These are phyloP conservation scores for Jamesozyma jinghongensis DNA, from an alignment of 805 yeast genomes.

Conservation along the genomic window DNA sequence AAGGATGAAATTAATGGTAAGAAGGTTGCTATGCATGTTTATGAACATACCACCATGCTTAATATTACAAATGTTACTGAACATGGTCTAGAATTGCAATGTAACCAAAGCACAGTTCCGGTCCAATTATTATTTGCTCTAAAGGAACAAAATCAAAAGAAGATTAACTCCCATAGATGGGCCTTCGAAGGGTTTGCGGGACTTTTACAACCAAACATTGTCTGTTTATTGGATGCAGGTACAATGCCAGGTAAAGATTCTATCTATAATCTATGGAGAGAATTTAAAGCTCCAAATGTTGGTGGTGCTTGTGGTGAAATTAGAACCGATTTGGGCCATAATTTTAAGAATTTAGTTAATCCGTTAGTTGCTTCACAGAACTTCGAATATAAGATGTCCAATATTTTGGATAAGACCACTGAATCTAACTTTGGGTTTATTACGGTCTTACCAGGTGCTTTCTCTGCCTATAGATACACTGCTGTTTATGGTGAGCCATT, in stretches of 20 bases:
- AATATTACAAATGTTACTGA: constrained; percentile 64
- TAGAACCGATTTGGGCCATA: constrained; percentile 69
- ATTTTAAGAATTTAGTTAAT: constrained; percentile 48
- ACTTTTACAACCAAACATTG: constrained; percentile 69
- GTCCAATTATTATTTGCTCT: constrained; percentile 83
- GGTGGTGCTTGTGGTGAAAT: constrained; percentile 99
- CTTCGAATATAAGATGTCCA: constrained; percentile 93
- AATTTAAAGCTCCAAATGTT: constrained; percentile 67
- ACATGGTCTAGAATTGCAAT: constrained; percentile 49
- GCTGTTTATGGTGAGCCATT: constrained; percentile 82
- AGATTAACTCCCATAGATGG: constrained; percentile 96
- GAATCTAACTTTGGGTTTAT: constrained; percentile 93
- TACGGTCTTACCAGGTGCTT: constrained; percentile 92
- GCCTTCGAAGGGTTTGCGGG: constrained; percentile 89
- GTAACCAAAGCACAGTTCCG: constrained; percentile 52
- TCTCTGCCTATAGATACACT: constrained; percentile 82
- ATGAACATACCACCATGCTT: constrained; percentile 88
- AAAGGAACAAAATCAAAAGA: constrained; percentile 80
- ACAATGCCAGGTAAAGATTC: constrained; percentile 83
- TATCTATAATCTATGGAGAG: constrained; percentile 81
- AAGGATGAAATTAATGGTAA: constrained; percentile 79
- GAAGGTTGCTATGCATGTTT: constrained; percentile 76
- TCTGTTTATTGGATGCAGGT: constrained; percentile 86
- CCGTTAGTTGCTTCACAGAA: constrained; percentile 95
- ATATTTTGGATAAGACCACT: constrained; percentile 90